Evolutionary conservation across 1,284 basidiomycete species (phyloP).

Genomic region (Tilletia walkeri): DNA sequence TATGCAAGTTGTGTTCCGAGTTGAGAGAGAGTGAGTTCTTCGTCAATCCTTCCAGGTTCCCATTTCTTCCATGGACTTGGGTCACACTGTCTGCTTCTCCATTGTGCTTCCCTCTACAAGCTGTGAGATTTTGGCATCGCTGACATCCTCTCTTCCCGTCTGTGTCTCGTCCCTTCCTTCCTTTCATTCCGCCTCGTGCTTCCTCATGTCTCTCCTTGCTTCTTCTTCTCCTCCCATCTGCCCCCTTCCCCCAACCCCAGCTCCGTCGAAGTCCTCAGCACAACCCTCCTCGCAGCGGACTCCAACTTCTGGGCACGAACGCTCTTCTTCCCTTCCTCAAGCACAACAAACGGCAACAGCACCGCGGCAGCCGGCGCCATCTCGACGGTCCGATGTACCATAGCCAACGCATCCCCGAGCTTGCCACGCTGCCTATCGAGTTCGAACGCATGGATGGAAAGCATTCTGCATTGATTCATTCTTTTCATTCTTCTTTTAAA

Average conservation of each 20-base stretch:
- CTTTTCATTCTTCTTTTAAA: not conserved
- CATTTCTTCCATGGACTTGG: no score
- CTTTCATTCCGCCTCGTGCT: not conserved
- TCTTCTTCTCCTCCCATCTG: not conserved
- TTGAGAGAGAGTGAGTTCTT: slow-evolving; percentile 9
- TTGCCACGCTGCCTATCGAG: not conserved
- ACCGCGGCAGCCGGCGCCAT: not conserved
- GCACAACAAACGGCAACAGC: not conserved
- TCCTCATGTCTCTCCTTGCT: not conserved
- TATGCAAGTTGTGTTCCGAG: not conserved
- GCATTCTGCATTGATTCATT: not conserved
- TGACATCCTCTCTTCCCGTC: not conserved
- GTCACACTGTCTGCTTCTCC: no score
- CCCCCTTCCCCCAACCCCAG: not conserved
- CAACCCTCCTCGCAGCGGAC: not conserved
- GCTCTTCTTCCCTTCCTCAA: slow-evolving; percentile 9
- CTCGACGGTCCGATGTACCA: not conserved
- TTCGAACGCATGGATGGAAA: not conserved
- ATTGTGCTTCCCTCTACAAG: no score
- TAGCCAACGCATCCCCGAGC: not conserved
- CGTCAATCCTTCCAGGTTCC: not conserved
- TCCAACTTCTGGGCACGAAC: not conserved
- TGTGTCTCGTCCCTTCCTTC: no score
- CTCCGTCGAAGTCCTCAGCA: not conserved
- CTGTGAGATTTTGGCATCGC: not conserved